Conservation (phyloP, 78 protist species). For the Pigoraptor vietnamica region DNA sequence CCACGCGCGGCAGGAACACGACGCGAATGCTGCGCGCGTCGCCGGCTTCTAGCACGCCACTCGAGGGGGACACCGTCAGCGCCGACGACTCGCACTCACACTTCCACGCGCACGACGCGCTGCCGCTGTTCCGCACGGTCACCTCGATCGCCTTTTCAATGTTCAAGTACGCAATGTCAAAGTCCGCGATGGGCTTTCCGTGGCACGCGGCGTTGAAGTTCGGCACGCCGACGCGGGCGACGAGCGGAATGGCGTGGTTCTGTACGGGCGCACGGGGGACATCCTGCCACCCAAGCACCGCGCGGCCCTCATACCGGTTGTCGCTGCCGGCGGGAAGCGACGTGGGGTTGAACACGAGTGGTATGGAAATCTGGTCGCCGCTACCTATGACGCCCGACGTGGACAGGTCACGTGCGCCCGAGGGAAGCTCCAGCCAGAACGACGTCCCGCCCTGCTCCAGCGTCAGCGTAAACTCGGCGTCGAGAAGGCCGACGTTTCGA, state of each 20-base stretch:
- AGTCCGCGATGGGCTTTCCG: not conserved
- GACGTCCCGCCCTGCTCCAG: not conserved
- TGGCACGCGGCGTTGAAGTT: not conserved
- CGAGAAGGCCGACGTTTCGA: not conserved
- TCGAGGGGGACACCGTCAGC: not conserved
- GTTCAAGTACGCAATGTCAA: not conserved
- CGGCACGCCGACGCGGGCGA: not conserved
- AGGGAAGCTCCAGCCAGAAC: not conserved
- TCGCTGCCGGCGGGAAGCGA: not conserved
- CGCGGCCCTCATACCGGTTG: not conserved
- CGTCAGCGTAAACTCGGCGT: not conserved
- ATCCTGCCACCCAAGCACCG: not conserved
- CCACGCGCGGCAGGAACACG: not conserved
- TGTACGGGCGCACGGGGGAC: not conserved
- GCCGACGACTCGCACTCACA: not conserved
- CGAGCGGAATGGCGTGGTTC: not conserved
- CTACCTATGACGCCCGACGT: not conserved
- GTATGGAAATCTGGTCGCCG: not conserved
- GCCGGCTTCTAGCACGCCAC: not conserved
- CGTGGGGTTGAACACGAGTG: not conserved
- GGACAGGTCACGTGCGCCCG: not conserved
- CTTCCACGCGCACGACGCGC: not conserved
- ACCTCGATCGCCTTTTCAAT: not conserved
- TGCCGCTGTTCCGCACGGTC: not conserved
- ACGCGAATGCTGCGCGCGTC: not conserved